Percentiles rank a stretch among this genome's conserved stretches.
phyloP scores from a whole-genome alignment of 164 flowering plant species.

The Macadamia integrifolia region DNA sequence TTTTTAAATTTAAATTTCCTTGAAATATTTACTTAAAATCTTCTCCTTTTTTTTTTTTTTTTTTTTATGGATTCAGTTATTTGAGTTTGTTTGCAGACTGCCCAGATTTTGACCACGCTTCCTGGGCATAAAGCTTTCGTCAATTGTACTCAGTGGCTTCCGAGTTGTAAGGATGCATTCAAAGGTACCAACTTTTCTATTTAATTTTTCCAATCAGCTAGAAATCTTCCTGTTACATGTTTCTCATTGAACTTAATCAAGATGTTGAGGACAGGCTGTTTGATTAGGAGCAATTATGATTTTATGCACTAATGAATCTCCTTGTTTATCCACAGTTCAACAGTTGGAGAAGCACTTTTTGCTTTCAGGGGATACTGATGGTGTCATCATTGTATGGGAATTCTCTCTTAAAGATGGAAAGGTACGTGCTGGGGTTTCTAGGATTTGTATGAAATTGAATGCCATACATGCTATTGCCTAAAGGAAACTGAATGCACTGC shows the following conservation, averaged over 20 bases:
- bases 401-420: conserved; percentile 40
- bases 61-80: not conserved
- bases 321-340: conserved; percentile 39
- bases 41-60: not conserved
- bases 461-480: not conserved
- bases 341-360: conserved; percentile 56
- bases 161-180: conserved; percentile 65
- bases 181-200: conserved; percentile 43
- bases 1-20: not conserved
- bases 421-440: conserved; percentile 31
- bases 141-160: conserved; percentile 88
- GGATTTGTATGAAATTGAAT: not conserved
- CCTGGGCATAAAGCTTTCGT: conserved; percentile 87
- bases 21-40: not conserved
- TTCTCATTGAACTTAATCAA: not conserved
- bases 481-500: not conserved
- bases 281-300: not conserved
- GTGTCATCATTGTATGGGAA: conserved; percentile 78
- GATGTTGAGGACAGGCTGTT: not conserved
- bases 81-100: conserved; percentile 37
- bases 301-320: conserved; percentile 5
- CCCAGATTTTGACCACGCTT: conserved; percentile 80
- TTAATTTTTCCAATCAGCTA: not conserved
- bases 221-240: not conserved
- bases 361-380: conserved; percentile 88